A percentile compares a stretch with the other conserved stretches of the same genome.
Conservation (phyloP, 2,329 filamentous ascomycete species). For the Pseudogymnoascus sp. region DNA sequence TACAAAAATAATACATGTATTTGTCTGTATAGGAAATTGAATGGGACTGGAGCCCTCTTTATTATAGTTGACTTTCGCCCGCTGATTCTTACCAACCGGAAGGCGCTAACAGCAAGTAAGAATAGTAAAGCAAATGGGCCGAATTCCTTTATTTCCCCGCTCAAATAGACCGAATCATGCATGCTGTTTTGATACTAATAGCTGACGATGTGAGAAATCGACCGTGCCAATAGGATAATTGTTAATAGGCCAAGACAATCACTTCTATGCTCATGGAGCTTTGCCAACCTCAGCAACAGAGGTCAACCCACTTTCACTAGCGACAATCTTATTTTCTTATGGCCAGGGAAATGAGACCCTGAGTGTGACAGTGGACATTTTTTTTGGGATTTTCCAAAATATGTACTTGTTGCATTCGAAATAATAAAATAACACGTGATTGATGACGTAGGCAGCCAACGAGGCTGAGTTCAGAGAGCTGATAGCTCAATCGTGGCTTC, state of each 20-base stretch:
- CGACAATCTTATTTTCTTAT: too few species aligned
- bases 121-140: background rate
- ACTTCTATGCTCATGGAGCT: background rate
- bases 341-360: too few species aligned
- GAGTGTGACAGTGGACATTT: too few species aligned
- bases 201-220: background rate
- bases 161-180: background rate
- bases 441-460: background rate
- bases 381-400: background rate
- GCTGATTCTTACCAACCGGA: background rate
- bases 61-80: background rate
- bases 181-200: background rate
- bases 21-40: background rate
- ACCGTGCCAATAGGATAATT: background rate
- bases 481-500: conserved; percentile 5
- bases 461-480: background rate
- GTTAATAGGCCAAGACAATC: background rate
- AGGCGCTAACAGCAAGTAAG: background rate
- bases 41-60: background rate
- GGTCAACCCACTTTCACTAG: background rate
- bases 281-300: background rate
- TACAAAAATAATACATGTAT: background rate
- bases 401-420: background rate
- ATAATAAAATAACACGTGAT: background rate
- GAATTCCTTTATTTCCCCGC: background rate